A percentile compares a stretch with the other conserved stretches of the same genome.
Conservation (phyloP, 108 stramenopile genomes). For the Hondaea fermentalgiana region DNA sequence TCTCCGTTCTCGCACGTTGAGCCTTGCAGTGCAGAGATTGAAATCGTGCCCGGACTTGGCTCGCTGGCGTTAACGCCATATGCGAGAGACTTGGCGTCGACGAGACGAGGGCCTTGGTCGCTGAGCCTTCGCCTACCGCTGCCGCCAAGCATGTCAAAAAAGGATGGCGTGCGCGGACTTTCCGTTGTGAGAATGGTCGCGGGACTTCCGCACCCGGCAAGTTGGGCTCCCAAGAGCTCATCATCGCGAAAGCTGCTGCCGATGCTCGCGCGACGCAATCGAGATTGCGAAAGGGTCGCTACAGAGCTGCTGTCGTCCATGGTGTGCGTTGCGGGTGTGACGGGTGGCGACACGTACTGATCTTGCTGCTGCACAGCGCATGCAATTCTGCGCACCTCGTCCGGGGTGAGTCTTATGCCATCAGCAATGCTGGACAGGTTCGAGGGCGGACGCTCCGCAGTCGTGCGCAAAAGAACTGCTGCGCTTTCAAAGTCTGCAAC, state of each 20-base stretch:
- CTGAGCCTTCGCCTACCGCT: neutral
- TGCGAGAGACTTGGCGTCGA: neutral
- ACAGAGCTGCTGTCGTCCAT: too few relatives aligned
- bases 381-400: neutral
- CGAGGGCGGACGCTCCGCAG: neutral
- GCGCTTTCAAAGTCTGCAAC: neutral
- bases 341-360: neutral
- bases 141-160: neutral
- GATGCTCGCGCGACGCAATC: neutral
- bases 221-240: too few relatives aligned
- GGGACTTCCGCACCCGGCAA: neutral
- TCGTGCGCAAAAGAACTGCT: neutral
- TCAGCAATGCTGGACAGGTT: neutral
- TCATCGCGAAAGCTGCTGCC: neutral
- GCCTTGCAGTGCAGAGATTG: too few relatives aligned
- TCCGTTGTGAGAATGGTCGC: neutral
- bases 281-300: neutral
- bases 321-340: neutral
- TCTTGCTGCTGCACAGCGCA: neutral
- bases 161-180: neutral
- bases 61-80: too few relatives aligned
- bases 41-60: too few relatives aligned
- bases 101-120: neutral
- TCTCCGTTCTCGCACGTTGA: too few relatives aligned
- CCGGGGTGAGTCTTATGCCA: neutral